phyloP scores from a whole-genome alignment of 352 stramenopile genomes.

The Pythium periplocum region DNA sequence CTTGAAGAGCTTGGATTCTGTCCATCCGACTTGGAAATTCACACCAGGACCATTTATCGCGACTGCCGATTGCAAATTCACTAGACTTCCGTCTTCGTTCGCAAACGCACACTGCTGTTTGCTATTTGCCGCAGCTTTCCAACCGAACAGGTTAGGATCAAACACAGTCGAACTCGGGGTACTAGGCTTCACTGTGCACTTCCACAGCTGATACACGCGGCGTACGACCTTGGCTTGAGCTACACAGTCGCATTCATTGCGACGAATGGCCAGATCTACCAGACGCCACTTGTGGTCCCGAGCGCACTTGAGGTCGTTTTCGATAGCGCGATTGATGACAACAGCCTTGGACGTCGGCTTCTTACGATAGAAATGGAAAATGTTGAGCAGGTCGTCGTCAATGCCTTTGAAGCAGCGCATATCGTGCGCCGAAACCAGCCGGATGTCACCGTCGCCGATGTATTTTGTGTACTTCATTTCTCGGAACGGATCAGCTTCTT shows the following conservation, averaged over 20 bases:
- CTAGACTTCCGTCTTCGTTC: constrained; percentile 10
- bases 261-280: constrained; percentile 79
- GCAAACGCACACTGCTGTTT: constrained; percentile 52
- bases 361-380: constrained; percentile 30
- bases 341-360: constrained; percentile 7
- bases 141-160: constrained; percentile 48
- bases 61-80: constrained; percentile 13
- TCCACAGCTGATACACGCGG: constrained; percentile 92
- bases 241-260: constrained; percentile 91
- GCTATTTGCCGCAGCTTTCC: constrained; percentile 43
- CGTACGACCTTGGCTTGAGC: constrained; percentile 83
- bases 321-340: constrained; percentile 59
- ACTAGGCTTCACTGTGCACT: constrained; percentile 74
- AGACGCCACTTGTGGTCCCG: constrained; percentile 94
- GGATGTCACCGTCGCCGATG: constrained; percentile 84
- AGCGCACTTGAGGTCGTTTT: constrained; percentile 79
- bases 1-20: constrained; percentile 42
- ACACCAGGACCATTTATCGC: constrained; percentile 24
- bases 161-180: constrained; percentile 20
- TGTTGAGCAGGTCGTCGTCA: constrained; percentile 66
- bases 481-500: constrained; percentile 73
- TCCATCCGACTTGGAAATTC: constrained; percentile 66
- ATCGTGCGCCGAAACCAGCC: constrained; percentile 88
- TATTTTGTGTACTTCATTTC: constrained; percentile 83
- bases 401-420: constrained; percentile 88